These are phyloP conservation scores for Tylopilus sp. DNA, from an alignment of 768 basidiomycete genomes.

Conservation along the genomic window DNA sequence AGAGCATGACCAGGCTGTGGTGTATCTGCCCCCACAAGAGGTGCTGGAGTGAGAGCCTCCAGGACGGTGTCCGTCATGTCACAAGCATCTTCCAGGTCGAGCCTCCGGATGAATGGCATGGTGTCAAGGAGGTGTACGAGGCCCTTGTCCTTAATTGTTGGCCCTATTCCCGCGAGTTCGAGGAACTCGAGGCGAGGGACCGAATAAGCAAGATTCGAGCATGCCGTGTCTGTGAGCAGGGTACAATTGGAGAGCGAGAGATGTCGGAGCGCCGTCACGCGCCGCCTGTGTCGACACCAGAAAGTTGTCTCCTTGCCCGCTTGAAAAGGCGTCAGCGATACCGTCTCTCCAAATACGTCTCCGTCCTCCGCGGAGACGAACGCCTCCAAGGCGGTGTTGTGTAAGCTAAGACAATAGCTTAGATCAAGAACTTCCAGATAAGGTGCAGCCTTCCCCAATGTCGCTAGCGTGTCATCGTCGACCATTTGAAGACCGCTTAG, in stretches of 20 bases:
- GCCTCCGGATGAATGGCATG: slow-evolving; percentile 63
- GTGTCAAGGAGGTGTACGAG: slow-evolving; percentile 66
- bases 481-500: slow-evolving; percentile 65
- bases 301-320: slow-evolving; percentile 60
- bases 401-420: slow-evolving; percentile 66
- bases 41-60: slow-evolving; percentile 53
- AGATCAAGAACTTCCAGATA: slow-evolving; percentile 77
- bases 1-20: slow-evolving; percentile 61
- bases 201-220: slow-evolving; percentile 65
- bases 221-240: slow-evolving; percentile 70
- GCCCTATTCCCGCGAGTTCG: slow-evolving; percentile 75
- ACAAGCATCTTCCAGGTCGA: slow-evolving; percentile 85
- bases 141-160: slow-evolving; percentile 68
- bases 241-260: slow-evolving; percentile 68
- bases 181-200: slow-evolving; percentile 73
- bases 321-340: slow-evolving; percentile 58
- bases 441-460: slow-evolving; percentile 65
- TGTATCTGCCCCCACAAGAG: slow-evolving; percentile 9
- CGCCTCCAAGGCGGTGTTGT: slow-evolving; percentile 72
- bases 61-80: slow-evolving; percentile 75
- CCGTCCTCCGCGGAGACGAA: slow-evolving; percentile 49
- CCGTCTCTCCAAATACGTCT: slow-evolving; percentile 33
- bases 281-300: slow-evolving; percentile 45
- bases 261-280: slow-evolving; percentile 69
- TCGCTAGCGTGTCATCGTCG: slow-evolving; percentile 57